These are phyloP conservation scores for Trichoderma parareesei DNA, from an alignment of 495 filamentous ascomycete genomes.

Conservation along the genomic window DNA sequence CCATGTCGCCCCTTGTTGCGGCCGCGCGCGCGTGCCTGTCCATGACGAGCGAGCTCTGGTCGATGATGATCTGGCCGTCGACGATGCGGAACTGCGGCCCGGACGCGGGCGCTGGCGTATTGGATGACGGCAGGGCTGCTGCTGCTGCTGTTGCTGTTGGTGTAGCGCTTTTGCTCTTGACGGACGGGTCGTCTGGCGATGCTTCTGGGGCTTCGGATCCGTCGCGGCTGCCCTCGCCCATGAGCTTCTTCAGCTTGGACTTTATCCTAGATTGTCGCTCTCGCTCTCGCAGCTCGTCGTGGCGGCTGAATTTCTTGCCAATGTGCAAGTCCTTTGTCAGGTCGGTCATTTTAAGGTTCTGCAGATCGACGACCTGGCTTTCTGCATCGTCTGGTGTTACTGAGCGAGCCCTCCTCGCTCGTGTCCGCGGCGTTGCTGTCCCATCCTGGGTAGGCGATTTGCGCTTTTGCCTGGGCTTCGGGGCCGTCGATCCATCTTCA, in stretches of 20 bases:
- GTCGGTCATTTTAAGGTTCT: slow-evolving; percentile 71
- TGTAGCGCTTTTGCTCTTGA: slow-evolving; percentile 6
- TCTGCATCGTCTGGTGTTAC: slow-evolving; percentile 75
- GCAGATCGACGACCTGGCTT: slow-evolving; percentile 56
- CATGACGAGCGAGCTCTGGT: slow-evolving; percentile 67
- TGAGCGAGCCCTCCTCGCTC: slow-evolving; percentile 24
- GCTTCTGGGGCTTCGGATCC: slow-evolving; percentile 14
- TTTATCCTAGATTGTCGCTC: slow-evolving; percentile 34
- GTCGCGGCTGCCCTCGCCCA: slow-evolving; percentile 13
- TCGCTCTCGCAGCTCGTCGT: slow-evolving; percentile 44
- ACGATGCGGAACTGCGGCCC: slow-evolving; percentile 48
- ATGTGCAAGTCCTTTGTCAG: slow-evolving; percentile 67
- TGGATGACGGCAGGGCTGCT: too few relatives aligned
- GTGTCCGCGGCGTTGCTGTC: not conserved
- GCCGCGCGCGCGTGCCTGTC: slow-evolving; percentile 66
- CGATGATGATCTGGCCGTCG: slow-evolving; percentile 76
- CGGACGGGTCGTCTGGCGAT: slow-evolving; percentile 16
- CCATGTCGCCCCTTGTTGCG: slow-evolving; percentile 45
- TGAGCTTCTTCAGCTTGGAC: slow-evolving; percentile 23
- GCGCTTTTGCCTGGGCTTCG: not conserved
- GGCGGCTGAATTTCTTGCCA: slow-evolving; percentile 72
- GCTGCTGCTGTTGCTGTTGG: not conserved
- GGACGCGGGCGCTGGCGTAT: slow-evolving; percentile 12
- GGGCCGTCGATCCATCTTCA: not conserved
- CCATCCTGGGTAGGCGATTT: not conserved